phyloP scores from a whole-genome alignment of 352 stramenopile species.

The Globisporangium sylvaticum region DNA sequence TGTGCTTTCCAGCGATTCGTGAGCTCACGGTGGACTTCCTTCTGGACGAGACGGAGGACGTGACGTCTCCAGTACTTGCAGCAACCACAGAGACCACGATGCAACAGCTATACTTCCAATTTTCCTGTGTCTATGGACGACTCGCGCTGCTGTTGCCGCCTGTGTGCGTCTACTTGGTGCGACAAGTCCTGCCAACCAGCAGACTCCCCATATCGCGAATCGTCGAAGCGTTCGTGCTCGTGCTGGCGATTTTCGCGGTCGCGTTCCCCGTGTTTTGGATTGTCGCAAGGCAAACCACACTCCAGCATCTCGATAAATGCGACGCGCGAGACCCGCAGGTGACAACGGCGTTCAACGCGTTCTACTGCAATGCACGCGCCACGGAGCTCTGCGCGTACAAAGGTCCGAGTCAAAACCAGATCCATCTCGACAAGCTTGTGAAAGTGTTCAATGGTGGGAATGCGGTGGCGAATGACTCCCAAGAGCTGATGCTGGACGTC shows the following conservation, averaged over 20 bases:
- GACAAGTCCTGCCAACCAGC: not conserved
- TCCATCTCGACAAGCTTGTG: not conserved
- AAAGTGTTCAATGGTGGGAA: not conserved
- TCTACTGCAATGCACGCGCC: constrained; percentile 2
- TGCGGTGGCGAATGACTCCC: not conserved
- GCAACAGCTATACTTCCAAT: constrained; percentile 1
- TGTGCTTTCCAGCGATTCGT: not conserved
- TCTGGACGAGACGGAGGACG: not conserved
- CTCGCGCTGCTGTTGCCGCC: not conserved
- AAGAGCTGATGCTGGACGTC: not conserved
- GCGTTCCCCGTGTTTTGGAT: not conserved
- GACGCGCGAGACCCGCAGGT: not conserved
- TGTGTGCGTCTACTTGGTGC: not conserved
- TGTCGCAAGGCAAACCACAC: not conserved
- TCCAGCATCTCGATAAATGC: not conserved
- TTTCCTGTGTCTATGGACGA: not conserved
- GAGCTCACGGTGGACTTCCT: not conserved
- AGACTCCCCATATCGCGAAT: not conserved
- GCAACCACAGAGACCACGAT: not conserved
- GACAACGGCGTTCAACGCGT: constrained; percentile 2
- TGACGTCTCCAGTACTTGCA: not conserved
- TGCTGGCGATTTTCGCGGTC: not conserved
- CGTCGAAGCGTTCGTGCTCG: not conserved
- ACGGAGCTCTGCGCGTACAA: not conserved
- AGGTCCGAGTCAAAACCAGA: not conserved